Base-by-base conservation (phyloP, 345 rosid genomes). In the Populus pruinosa region DNA sequence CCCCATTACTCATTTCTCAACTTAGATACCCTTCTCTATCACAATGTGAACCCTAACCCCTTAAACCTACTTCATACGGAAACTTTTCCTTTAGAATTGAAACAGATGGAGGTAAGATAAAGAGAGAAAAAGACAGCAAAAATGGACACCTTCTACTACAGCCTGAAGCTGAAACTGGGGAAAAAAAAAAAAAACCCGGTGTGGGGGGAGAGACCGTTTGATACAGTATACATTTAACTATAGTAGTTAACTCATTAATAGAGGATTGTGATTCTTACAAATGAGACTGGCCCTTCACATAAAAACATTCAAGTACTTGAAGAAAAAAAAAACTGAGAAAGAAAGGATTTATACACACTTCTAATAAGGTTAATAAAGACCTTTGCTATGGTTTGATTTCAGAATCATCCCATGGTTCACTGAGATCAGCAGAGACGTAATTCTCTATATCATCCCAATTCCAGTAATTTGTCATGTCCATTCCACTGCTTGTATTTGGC, bases 361-460 rank as follows among this genome's bases (percentile, higher is more conserved):
- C 18, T 41, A 29, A 74, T 70, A 70, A 75, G 66, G 27, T 65
- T 36, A 50, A 11, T 29, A 38, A 62, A 20, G 38, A 63, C 23
- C 72, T 31, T 69, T 2, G 20, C 84, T 83, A 87, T 41, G 88
- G 91, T 77, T 89, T 87, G 83, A 82, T 70, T 78, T 87, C 87
- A 70, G 82, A 67, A 77, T 85, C 88, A 72, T 83, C 88, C 94
- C 92, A 88, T 9, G 88, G 83, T 5, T 81, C 70, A 50, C 79
- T 86, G 79, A 82, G 84, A 81, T 89, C 89, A 62, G 85, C 73
- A 53, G 91, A 87, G 23, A 72, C 85, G 56, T 88, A 82, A 29
- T 77, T 84, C 43, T 87, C 89, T 10, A 87, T 81, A 21, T 91
- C 92, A 53, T 89, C 92, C 94, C 89, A 88, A 77, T 83, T 87